Evolutionary conservation across 2,329 filamentous ascomycete genomes (phyloP).

Genomic region (Aspergillus tubingensis): DNA sequence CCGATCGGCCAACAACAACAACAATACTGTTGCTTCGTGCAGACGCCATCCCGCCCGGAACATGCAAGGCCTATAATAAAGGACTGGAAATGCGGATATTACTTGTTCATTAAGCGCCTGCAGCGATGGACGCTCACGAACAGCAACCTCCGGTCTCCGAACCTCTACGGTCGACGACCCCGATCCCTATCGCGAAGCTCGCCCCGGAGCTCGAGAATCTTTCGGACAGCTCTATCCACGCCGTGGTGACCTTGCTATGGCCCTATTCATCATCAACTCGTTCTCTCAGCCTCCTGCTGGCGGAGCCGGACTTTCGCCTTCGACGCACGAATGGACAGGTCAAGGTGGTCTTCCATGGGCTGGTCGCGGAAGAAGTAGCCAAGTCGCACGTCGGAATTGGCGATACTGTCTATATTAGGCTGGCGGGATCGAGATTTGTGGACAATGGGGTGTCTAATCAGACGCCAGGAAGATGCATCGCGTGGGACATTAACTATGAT

Average conservation of each 20-base stretch:
- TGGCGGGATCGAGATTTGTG: slow-evolving; percentile 69
- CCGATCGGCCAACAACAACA: neutral
- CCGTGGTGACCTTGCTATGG: slow-evolving; percentile 83
- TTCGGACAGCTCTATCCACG: slow-evolving; percentile 55
- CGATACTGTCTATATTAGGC: slow-evolving; percentile 69
- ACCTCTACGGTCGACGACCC: slow-evolving; percentile 26
- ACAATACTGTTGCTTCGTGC: neutral
- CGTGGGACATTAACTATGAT: slow-evolving; percentile 58
- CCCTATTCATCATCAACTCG: slow-evolving; percentile 79
- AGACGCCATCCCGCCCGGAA: neutral
- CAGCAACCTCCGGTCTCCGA: slow-evolving; percentile 24
- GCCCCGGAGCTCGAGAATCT: slow-evolving; percentile 36
- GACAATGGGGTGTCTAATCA: slow-evolving; percentile 53
- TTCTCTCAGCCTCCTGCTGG: slow-evolving; percentile 75
- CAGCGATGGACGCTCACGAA: slow-evolving; percentile 33
- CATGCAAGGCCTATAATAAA: slow-evolving; percentile 14
- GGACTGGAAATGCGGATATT: slow-evolving; percentile 13
- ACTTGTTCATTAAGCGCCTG: slow-evolving; percentile 17
- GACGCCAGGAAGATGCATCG: slow-evolving; percentile 59
- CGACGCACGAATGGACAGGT: slow-evolving; percentile 78
- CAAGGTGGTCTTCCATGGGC: slow-evolving; percentile 71
- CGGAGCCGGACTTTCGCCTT: slow-evolving; percentile 80
- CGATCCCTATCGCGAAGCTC: slow-evolving; percentile 45
- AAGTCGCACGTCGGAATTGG: slow-evolving; percentile 72
- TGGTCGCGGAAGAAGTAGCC: slow-evolving; percentile 69